A percentile compares a stretch with the other conserved stretches of the same genome.
These are phyloP conservation scores for Bacidia rubella DNA, from an alignment of 495 filamentous ascomycete species.

Conservation along the genomic window DNA sequence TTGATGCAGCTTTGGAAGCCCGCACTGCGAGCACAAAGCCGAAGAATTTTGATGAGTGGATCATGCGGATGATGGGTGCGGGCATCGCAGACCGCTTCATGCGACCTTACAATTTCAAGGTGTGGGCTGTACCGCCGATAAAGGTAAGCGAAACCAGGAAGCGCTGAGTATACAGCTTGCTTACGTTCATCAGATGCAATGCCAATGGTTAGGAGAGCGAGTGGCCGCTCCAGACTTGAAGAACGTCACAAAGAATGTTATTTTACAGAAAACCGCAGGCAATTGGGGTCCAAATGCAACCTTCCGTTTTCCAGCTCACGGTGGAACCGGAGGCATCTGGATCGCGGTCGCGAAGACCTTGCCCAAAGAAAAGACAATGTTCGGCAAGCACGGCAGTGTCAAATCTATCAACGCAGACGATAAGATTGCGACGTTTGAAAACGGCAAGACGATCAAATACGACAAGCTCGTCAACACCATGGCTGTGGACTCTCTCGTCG, in stretches of 20 bases:
- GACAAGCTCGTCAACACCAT: conserved; percentile 90
- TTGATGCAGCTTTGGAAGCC: conserved; percentile 79
- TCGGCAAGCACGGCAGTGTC: conserved; percentile 75
- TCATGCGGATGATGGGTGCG: conserved; percentile 77
- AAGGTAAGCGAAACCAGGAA: conserved; percentile 49
- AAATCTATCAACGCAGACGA: conserved; percentile 69
- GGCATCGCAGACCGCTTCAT: conserved; percentile 96
- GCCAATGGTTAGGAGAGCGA: conserved; percentile 95
- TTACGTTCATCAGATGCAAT: conserved; percentile 72
- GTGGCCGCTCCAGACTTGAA: conserved; percentile 96
- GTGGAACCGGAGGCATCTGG: conserved; percentile 97
- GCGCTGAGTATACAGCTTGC: background rate
- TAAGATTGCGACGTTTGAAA: conserved; percentile 68
- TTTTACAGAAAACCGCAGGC: conserved; percentile 89
- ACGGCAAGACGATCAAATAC: conserved; percentile 86
- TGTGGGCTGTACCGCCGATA: conserved; percentile 96
- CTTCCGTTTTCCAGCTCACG: conserved; percentile 93
- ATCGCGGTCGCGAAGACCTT: conserved; percentile 91
- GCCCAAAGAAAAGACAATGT: conserved; percentile 79
- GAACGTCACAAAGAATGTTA: conserved; percentile 84
- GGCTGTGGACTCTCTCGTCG: conserved; percentile 81
- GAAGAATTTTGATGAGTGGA: conserved; percentile 97
- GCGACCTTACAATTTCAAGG: conserved; percentile 99
- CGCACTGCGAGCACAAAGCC: conserved; percentile 84
- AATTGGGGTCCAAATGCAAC: conserved; percentile 98